Evolutionary conservation across 768 basidiomycete species (phyloP).

Genomic region (Leccinum pellstonianum): DNA sequence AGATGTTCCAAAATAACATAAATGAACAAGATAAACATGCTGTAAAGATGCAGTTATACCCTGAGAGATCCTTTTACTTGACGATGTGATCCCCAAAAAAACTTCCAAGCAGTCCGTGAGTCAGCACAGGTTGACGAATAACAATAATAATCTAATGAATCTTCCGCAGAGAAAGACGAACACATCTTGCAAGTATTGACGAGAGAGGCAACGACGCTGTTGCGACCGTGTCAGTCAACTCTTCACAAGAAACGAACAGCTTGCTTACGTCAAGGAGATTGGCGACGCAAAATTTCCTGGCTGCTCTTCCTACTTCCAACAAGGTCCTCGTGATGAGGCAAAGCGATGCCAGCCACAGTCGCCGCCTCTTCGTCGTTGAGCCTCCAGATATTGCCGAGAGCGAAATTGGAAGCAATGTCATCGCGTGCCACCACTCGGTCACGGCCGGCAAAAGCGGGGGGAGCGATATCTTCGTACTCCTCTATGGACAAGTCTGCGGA

Average conservation of each 20-base stretch:
- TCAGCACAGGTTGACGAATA: constrained; percentile 28
- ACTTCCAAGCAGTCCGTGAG: constrained; percentile 35
- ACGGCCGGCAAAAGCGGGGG: constrained; percentile 29
- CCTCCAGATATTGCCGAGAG: constrained; percentile 62
- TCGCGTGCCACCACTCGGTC: constrained; percentile 27
- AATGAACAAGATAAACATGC: constrained; percentile 39
- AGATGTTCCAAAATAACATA: constrained; percentile 38
- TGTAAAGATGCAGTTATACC: constrained; percentile 34
- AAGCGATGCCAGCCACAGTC: constrained; percentile 48
- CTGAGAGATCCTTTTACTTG: constrained; percentile 33
- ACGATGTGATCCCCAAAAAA: constrained; percentile 23
- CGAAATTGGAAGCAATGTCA: constrained; percentile 31
- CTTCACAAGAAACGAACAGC: background rate
- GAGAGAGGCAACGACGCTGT: constrained; percentile 1
- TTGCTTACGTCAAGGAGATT: constrained; percentile 25
- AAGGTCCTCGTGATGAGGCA: constrained; percentile 43
- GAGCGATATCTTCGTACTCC: constrained; percentile 43
- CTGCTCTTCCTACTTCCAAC: constrained; percentile 41
- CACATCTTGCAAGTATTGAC: constrained; percentile 5
- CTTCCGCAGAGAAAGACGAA: constrained; percentile 21
- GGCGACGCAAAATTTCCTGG: constrained; percentile 36
- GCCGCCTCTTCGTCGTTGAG: constrained; percentile 71
- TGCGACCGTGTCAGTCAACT: background rate
- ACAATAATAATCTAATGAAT: constrained; percentile 31
- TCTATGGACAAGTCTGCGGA: constrained; percentile 67